Conservation (phyloP, 2,329 filamentous ascomycete species). For the Penicillium sp. region DNA sequence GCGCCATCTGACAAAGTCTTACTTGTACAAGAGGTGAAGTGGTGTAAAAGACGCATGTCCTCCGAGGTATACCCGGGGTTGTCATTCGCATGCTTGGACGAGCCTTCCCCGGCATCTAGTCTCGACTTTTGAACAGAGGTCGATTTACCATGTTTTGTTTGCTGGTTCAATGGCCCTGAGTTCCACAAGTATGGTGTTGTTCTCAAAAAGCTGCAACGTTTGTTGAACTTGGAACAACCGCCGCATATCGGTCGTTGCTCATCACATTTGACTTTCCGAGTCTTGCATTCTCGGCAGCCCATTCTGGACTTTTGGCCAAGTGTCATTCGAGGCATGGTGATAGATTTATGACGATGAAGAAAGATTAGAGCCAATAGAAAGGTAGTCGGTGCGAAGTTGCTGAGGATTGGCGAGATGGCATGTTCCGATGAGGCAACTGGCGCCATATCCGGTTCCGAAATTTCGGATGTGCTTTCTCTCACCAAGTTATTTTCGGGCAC, state of each 20-base stretch:
- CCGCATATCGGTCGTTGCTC: constrained; percentile 2
- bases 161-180: neutral
- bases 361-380: neutral
- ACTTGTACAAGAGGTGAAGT: neutral
- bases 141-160: neutral
- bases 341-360: neutral
- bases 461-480: neutral
- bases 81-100: neutral
- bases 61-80: neutral
- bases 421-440: neutral
- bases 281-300: constrained; percentile 1
- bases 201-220: neutral
- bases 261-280: constrained; percentile 4
- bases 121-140: neutral
- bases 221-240: neutral
- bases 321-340: neutral
- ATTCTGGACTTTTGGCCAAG: neutral
- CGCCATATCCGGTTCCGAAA: neutral
- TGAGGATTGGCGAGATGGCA: neutral
- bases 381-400: neutral
- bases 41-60: neutral
- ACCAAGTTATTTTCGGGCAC: too few species aligned
- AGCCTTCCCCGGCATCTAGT: neutral
- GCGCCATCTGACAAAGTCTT: neutral
- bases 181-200: neutral